Conservation (phyloP, 2,329 filamentous ascomycete genomes). For the Leptosphaerulina australis region DNA sequence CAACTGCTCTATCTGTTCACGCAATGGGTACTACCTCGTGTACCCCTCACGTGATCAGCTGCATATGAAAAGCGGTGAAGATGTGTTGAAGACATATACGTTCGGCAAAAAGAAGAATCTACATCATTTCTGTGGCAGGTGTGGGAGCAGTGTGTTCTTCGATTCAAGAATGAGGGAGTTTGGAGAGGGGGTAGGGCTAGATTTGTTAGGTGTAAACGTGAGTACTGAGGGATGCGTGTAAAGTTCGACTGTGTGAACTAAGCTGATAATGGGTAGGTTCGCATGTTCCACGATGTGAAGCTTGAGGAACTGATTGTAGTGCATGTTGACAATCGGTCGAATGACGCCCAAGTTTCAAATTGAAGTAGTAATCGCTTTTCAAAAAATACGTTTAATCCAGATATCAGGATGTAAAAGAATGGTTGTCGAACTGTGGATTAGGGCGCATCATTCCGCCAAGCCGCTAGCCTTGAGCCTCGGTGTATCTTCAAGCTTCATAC, state of each 20-base stretch:
- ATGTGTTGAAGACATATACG: constrained; percentile 28
- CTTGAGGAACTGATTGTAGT: constrained; percentile 30
- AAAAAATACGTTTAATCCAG: not conserved
- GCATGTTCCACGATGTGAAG: constrained; percentile 40
- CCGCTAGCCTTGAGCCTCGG: constrained; percentile 37
- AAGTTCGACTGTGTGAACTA: not conserved
- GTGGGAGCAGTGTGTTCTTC: constrained; percentile 39
- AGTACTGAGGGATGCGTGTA: constrained; percentile 4
- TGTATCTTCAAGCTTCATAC: constrained; percentile 15
- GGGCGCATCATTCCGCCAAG: constrained; percentile 21
- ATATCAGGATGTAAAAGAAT: not conserved
- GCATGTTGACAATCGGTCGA: constrained; percentile 29
- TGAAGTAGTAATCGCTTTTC: not conserved
- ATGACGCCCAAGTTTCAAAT: not conserved
- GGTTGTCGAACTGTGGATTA: not conserved
- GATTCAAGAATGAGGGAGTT: constrained; percentile 33
- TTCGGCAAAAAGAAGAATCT: constrained; percentile 34
- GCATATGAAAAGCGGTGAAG: constrained; percentile 34
- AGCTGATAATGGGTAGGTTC: constrained; percentile 18
- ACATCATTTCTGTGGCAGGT: constrained; percentile 38
- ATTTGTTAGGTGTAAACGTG: constrained; percentile 40
- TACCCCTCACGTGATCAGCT: constrained; percentile 36
- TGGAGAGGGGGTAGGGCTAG: constrained; percentile 21
- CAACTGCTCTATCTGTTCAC: constrained; percentile 61
- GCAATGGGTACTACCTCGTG: constrained; percentile 59